Conservation (phyloP, 2,329 filamentous ascomycete species). For the Pseudogymnoascus sp. region DNA sequence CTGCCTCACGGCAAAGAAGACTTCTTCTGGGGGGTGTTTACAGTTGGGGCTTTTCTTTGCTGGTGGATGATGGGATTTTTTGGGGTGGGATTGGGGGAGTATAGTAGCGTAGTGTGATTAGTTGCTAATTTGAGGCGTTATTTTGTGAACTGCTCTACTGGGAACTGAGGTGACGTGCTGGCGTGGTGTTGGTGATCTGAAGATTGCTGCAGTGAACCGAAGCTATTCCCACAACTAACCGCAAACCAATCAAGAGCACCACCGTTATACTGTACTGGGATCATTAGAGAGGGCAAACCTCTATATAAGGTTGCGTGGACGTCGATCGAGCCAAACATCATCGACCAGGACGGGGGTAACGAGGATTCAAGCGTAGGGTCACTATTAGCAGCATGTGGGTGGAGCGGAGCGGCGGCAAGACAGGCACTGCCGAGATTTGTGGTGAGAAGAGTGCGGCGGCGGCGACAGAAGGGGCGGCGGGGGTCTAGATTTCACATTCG, state of each 20-base stretch:
- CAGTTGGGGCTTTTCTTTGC: slow-evolving; percentile 8
- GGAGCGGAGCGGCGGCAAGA: not conserved
- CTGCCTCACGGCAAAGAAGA: slow-evolving; percentile 9
- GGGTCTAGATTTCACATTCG: not conserved
- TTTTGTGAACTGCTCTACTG: not conserved
- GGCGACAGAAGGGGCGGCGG: not conserved
- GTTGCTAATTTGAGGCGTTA: slow-evolving; percentile 1
- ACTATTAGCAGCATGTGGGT: not conserved
- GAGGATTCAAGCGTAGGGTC: no score
- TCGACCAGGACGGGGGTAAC: no score
- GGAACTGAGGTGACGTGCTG: not conserved
- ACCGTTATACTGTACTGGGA: no score
- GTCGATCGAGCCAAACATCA: no score
- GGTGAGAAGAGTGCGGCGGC: not conserved
- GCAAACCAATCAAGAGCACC: no score
- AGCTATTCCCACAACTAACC: no score
- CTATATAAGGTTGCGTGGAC: no score
- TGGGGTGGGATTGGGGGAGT: not conserved
- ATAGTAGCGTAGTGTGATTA: slow-evolving; percentile 5
- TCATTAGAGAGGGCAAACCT: no score
- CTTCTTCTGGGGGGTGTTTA: slow-evolving; percentile 7
- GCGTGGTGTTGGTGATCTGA: not conserved
- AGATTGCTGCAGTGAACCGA: not conserved
- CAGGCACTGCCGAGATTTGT: not conserved
- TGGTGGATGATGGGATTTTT: slow-evolving; percentile 7